A percentile compares a stretch with the other conserved stretches of the same genome.
phyloP scores from a whole-genome alignment of 202 grass and related monocot genomes.

The Bolboschoenoplectus hybrid region DNA sequence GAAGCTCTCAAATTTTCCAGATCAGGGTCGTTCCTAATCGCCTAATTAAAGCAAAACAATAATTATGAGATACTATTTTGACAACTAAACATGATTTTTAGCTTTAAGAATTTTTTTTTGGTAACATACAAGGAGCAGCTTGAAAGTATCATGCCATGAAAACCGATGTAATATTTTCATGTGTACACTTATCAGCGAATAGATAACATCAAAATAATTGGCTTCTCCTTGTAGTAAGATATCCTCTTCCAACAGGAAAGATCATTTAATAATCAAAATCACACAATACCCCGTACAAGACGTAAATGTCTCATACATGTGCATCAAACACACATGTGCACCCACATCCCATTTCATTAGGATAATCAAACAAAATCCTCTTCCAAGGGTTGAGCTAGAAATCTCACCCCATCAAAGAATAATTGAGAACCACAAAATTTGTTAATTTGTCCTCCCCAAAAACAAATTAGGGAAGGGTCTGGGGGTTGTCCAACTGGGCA shows the following conservation, averaged over 20 bases:
- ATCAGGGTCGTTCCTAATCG: constrained; percentile 74
- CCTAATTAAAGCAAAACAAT: constrained; percentile 48
- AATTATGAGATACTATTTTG: neutral
- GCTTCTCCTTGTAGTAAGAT: neutral
- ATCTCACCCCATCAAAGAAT: neutral
- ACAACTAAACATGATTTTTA: neutral
- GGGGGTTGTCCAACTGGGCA: neutral
- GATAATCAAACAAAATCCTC: neutral
- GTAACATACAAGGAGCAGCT: neutral
- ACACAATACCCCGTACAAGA: neutral
- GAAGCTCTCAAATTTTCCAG: constrained; percentile 66
- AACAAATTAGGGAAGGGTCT: neutral
- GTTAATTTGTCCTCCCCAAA: neutral
- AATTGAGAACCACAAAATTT: neutral
- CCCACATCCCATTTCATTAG: neutral
- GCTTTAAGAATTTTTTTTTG: neutral
- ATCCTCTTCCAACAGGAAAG: neutral
- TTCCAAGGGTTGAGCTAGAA: neutral
- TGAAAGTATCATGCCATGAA: neutral
- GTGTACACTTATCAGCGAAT: neutral
- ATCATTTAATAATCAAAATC: neutral
- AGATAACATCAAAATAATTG: neutral
- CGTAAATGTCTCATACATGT: neutral
- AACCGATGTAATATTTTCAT: neutral
- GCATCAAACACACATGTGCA: neutral